Conservation (phyloP, 371 early-diverging fungal species). For the Mucor lusitanicus region DNA sequence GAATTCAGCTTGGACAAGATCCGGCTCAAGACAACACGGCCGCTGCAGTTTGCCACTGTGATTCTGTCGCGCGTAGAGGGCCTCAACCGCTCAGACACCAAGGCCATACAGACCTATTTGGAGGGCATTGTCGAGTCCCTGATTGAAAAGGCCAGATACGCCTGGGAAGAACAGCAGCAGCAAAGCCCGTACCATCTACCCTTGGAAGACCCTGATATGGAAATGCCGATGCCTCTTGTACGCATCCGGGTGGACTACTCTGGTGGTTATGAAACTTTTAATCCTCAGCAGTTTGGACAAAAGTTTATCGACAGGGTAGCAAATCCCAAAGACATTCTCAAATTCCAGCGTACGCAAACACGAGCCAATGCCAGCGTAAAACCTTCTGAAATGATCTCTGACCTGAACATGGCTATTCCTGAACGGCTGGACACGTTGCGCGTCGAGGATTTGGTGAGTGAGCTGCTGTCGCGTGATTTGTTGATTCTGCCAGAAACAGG, state of each 20-base stretch:
- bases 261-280: constrained; percentile 80
- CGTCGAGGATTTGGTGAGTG: constrained; percentile 77
- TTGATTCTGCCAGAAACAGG: constrained; percentile 78
- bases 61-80: constrained; percentile 52
- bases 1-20: constrained; percentile 75
- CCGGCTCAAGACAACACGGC: constrained; percentile 82
- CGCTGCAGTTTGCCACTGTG: constrained; percentile 83
- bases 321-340: constrained; percentile 93
- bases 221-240: constrained; percentile 74
- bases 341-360: constrained; percentile 56
- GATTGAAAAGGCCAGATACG: constrained; percentile 63
- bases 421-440: constrained; percentile 68
- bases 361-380: not conserved
- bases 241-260: constrained; percentile 88
- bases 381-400: constrained; percentile 21
- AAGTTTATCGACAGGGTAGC: constrained; percentile 85
- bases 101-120: constrained; percentile 52
- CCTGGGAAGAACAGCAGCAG: constrained; percentile 57
- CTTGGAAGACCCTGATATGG: constrained; percentile 16
- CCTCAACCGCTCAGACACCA: constrained; percentile 39
- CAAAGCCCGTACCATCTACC: constrained; percentile 4
- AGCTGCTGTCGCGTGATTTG: constrained; percentile 70
- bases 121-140: constrained; percentile 62
- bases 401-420: constrained; percentile 38
- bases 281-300: constrained; percentile 84